Percentiles rank a stretch among this genome's conserved stretches.
These are phyloP conservation scores for Pichia sp. DNA, from an alignment of 1,139 yeast genomes.

Conservation along the genomic window DNA sequence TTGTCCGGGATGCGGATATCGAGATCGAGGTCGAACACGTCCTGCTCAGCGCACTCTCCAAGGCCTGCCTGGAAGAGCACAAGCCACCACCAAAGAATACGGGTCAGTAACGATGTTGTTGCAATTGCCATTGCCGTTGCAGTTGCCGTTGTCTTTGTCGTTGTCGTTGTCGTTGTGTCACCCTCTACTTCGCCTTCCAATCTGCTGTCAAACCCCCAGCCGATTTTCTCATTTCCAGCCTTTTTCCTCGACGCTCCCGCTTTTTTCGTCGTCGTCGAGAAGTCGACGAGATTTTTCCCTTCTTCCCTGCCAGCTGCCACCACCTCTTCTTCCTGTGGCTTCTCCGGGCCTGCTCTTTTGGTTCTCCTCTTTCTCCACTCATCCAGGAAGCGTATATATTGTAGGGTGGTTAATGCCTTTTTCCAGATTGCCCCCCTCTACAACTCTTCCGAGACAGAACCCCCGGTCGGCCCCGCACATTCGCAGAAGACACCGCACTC, in stretches of 20 bases:
- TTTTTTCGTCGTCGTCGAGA: neutral
- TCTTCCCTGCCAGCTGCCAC: neutral
- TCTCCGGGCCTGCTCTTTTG: neutral
- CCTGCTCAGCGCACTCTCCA: no score
- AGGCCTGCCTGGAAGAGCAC: neutral
- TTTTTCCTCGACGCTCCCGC: neutral
- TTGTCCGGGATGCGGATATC: conserved; percentile 1
- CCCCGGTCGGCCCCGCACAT: neutral
- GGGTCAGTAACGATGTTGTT: neutral
- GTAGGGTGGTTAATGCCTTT: conserved; percentile 35
- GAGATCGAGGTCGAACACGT: neutral
- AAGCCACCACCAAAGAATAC: neutral
- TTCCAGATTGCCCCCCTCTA: conserved; percentile 35
- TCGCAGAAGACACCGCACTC: neutral
- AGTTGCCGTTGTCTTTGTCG: neutral
- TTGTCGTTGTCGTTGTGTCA: neutral
- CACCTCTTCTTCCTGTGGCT: neutral
- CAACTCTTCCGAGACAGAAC: conserved; percentile 32
- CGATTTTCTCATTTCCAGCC: neutral
- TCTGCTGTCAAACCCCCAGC: neutral
- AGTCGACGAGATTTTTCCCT: neutral
- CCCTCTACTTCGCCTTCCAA: neutral
- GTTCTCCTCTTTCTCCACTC: conserved; percentile 29
- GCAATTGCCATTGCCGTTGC: neutral
- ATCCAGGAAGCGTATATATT: conserved; percentile 34